Conservation (phyloP, 257 asterid genomes). For the Buddleja alternifolia region DNA sequence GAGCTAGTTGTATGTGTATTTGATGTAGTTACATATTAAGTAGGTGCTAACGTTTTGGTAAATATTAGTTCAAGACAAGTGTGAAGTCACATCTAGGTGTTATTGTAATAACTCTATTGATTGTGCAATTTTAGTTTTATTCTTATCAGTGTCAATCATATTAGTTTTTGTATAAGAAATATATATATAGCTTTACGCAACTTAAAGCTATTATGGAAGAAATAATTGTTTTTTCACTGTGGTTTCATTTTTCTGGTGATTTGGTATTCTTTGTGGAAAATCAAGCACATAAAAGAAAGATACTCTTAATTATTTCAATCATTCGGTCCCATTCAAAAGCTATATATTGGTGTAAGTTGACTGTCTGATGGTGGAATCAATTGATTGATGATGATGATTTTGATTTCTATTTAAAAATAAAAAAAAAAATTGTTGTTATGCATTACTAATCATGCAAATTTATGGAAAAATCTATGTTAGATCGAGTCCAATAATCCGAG, state of each 20-base stretch:
- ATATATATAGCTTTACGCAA: constrained; percentile 34
- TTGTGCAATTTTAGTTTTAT: no score
- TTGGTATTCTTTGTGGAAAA: constrained; percentile 31
- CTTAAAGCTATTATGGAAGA: constrained; percentile 27
- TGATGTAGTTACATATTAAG: no score
- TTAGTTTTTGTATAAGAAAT: constrained; percentile 6
- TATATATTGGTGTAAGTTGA: constrained; percentile 32
- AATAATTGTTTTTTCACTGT: constrained; percentile 17
- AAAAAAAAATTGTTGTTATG: neutral
- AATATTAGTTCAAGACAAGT: no score
- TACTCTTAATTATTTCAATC: constrained; percentile 35
- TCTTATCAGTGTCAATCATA: no score
- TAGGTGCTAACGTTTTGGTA: no score
- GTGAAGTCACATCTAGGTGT: no score
- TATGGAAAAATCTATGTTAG: no score
- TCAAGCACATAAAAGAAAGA: constrained; percentile 31
- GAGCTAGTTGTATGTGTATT: no score
- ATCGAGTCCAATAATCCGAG: no score
- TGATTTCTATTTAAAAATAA: no score
- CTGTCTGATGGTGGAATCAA: constrained; percentile 33
- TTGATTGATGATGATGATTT: constrained; percentile 30
- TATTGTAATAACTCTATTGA: no score
- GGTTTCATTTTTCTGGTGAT: constrained; percentile 20
- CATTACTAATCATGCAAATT: constrained; percentile 19
- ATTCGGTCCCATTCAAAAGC: constrained; percentile 38